Evolutionary conservation across 2,329 filamentous ascomycete species (phyloP).

Genomic region (Paracoccidioides brasiliensis): DNA sequence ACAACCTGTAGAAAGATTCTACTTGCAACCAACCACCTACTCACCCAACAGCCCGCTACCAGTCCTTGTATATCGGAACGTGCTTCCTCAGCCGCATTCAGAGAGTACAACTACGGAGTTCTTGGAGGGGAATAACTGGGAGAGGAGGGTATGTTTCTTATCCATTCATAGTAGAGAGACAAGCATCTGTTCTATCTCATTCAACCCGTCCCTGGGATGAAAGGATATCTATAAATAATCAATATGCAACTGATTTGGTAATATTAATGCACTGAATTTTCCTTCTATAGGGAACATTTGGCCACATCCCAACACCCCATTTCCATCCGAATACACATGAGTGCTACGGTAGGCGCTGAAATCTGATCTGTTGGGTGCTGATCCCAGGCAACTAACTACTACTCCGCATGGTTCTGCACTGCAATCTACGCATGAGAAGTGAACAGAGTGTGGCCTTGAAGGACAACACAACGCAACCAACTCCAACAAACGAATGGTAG

Average conservation of each 20-base stretch:
- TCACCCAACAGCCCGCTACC: conserved; percentile 24
- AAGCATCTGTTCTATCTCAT: too few species aligned
- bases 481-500: background rate
- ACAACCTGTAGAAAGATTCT: conserved; percentile 16
- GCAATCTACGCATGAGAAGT: background rate
- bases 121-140: conserved; percentile 17
- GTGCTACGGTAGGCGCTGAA: conserved; percentile 20
- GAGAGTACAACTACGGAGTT: conserved; percentile 15
- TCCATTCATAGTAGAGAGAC: background rate
- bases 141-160: background rate
- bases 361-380: background rate
- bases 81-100: conserved; percentile 17
- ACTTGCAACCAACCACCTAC: conserved; percentile 15
- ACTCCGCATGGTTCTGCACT: too few species aligned
- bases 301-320: conserved; percentile 16
- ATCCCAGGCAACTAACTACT: background rate
- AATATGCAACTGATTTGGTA: background rate
- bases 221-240: background rate
- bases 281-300: conserved; percentile 15
- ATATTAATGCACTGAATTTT: background rate
- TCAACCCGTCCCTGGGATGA: too few species aligned
- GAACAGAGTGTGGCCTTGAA: background rate
- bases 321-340: conserved; percentile 28
- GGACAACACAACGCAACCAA: background rate
- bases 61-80: conserved; percentile 24